These are phyloP conservation scores for Aureobasidium sp. DNA, from an alignment of 2,329 filamentous ascomycete species.

Conservation along the genomic window DNA sequence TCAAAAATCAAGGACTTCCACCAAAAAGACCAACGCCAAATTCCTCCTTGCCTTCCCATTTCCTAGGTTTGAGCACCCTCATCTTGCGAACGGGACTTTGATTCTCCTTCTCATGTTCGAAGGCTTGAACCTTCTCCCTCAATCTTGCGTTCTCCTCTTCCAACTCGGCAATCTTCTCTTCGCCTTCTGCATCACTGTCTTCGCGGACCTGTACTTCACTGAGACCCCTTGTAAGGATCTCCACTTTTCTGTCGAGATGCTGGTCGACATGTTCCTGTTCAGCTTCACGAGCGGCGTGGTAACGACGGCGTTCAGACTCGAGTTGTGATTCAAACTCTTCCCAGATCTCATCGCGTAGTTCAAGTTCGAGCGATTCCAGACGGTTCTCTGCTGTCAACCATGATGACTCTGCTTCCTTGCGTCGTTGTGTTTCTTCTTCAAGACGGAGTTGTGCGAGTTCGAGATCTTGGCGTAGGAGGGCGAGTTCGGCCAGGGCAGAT, in stretches of 20 bases:
- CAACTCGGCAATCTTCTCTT: conserved; percentile 28
- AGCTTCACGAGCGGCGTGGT: conserved; percentile 68
- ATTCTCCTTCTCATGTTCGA: conserved; percentile 32
- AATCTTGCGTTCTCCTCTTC: conserved; percentile 39
- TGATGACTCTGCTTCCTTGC: conserved; percentile 64
- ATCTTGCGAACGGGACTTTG: conserved; percentile 39
- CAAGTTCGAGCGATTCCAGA: conserved; percentile 70
- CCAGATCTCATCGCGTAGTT: conserved; percentile 81
- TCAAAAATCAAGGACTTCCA: conserved; percentile 13
- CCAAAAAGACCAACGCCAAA: conserved; percentile 20
- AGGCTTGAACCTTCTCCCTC: conserved; percentile 29
- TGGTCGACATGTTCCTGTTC: conserved; percentile 72
- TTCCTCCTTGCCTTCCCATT: conserved; percentile 32
- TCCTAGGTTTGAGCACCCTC: conserved; percentile 40
- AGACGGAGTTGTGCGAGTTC: conserved; percentile 64
- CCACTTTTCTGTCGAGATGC: conserved; percentile 82
- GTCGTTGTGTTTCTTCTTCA: conserved; percentile 59
- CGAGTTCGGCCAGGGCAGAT: conserved; percentile 70
- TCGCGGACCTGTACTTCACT: conserved; percentile 37
- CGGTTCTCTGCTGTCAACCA: conserved; percentile 55
- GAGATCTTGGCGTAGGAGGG: conserved; percentile 67
- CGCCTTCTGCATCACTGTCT: conserved; percentile 25
- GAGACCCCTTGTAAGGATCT: conserved; percentile 54
- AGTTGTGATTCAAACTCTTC: conserved; percentile 75
- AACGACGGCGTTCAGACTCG: conserved; percentile 66